A percentile compares a stretch with the other conserved stretches of the same genome.
phyloP scores from a whole-genome alignment of 1,284 basidiomycete species.

The Wallemia hederae region DNA sequence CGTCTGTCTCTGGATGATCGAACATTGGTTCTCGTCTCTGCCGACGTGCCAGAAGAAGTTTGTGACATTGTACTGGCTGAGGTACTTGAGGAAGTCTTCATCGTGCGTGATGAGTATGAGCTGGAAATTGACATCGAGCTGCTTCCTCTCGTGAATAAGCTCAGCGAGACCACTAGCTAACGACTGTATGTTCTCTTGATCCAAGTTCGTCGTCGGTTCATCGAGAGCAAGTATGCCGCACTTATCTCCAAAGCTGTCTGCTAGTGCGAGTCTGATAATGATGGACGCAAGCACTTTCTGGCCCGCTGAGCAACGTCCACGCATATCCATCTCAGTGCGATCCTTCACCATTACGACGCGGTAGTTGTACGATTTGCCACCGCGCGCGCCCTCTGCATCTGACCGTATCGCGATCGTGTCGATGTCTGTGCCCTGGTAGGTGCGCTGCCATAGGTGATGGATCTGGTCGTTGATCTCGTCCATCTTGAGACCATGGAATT shows the following conservation, averaged over 20 bases:
- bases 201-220: conserved; percentile 92
- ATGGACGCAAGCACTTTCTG: conserved; percentile 99
- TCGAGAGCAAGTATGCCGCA: conserved; percentile 93
- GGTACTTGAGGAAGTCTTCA: conserved; percentile 53
- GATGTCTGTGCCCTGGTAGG: conserved; percentile 97
- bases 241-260: conserved; percentile 88
- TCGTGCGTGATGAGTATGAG: conserved; percentile 27
- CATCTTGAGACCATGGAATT: conserved; percentile 97
- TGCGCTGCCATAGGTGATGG: conserved; percentile 89
- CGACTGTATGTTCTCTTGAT: conserved; percentile 86
- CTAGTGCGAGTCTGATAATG: conserved; percentile 87
- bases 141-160: conserved; percentile 53
- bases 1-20: not conserved
- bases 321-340: conserved; percentile 98
- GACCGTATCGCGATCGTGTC: conserved; percentile 89
- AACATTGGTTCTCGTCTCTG: not conserved
- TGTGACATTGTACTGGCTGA: conserved; percentile 61
- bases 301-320: conserved; percentile 86
- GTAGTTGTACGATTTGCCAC: conserved; percentile 92
- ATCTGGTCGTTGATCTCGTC: conserved; percentile 96
- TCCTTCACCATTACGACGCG: conserved; percentile 97
- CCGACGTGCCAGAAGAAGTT: conserved; percentile 57
- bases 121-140: conserved; percentile 58
- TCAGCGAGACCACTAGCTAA: conserved; percentile 71
- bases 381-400: conserved; percentile 54